phyloP scores from a whole-genome alignment of 257 asterid genomes.

The Nicotiana sylvestris region DNA sequence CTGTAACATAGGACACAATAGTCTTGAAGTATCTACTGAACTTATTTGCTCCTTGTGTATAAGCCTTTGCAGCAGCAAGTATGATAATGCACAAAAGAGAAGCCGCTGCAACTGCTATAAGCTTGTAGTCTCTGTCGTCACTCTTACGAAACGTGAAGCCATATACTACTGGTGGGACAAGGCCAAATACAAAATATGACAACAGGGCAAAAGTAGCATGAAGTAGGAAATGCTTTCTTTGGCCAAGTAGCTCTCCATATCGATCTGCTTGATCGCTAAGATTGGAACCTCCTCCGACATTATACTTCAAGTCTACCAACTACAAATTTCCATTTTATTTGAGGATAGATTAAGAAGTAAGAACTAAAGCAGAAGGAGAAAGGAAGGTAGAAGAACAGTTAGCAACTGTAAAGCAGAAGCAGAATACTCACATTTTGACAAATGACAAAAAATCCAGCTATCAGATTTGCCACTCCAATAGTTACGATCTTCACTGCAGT shows the following conservation, averaged over 20 bases:
- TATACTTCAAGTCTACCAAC: constrained; percentile 45
- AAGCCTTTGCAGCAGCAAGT: constrained; percentile 46
- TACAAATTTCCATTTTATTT: constrained; percentile 16
- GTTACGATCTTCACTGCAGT: constrained; percentile 48
- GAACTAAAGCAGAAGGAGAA: background rate
- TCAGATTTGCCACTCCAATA: constrained; percentile 57
- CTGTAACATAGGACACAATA: constrained; percentile 22
- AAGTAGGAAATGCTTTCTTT: constrained; percentile 35
- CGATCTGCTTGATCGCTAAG: constrained; percentile 8
- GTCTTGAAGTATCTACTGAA: constrained; percentile 30
- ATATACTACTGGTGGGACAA: constrained; percentile 37
- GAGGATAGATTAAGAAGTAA: background rate
- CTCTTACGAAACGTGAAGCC: constrained; percentile 47
- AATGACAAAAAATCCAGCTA: constrained; percentile 43
- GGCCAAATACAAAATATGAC: constrained; percentile 51
- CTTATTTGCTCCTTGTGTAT: constrained; percentile 8
- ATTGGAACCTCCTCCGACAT: background rate
- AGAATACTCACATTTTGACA: constrained; percentile 30
- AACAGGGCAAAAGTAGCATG: constrained; percentile 42
- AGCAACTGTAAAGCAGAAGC: background rate
- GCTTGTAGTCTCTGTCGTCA: constrained; percentile 36
- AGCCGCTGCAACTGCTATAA: constrained; percentile 39
- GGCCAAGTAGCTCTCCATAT: constrained; percentile 42
- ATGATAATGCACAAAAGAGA: constrained; percentile 31
- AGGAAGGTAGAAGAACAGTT: background rate